phyloP scores from a whole-genome alignment of 2,329 filamentous ascomycete genomes.

The Akanthomyces uredinophilus region DNA sequence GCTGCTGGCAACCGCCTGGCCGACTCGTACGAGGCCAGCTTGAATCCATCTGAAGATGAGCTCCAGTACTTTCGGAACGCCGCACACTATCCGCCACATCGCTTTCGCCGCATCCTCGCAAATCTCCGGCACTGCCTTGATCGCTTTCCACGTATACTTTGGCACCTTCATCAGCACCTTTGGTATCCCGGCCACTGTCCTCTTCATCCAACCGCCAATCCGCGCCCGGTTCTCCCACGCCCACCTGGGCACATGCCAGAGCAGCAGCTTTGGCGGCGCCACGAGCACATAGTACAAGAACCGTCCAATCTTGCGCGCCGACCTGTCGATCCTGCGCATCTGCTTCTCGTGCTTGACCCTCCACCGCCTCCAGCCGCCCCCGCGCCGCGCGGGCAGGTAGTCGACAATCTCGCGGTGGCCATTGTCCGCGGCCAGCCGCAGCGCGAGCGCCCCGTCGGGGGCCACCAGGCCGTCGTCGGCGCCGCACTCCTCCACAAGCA shows the following conservation, averaged over 20 bases:
- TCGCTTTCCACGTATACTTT: background rate
- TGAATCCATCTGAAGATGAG: constrained; percentile 27
- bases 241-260: constrained; percentile 25
- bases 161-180: constrained; percentile 16
- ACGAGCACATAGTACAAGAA: constrained; percentile 27
- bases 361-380: constrained; percentile 35
- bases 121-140: constrained; percentile 22
- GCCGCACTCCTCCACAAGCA: constrained; percentile 35
- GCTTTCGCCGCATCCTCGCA: constrained; percentile 16
- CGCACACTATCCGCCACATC: constrained; percentile 19
- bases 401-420: constrained; percentile 39
- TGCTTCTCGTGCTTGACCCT: constrained; percentile 27
- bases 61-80: constrained; percentile 24
- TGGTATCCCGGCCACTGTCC: constrained; percentile 25
- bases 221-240: constrained; percentile 24
- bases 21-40: constrained; percentile 23
- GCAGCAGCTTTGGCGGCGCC: constrained; percentile 25
- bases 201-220: constrained; percentile 28
- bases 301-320: constrained; percentile 20
- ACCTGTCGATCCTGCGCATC: constrained; percentile 22
- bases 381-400: constrained; percentile 35
- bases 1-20: constrained; percentile 22
- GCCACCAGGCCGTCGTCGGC: constrained; percentile 41
- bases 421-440: constrained; percentile 38
- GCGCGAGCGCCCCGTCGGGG: constrained; percentile 40